Base-by-base conservation (phyloP, 768 basidiomycete genomes). In the Tubosaeta brunneosetosa region DNA sequence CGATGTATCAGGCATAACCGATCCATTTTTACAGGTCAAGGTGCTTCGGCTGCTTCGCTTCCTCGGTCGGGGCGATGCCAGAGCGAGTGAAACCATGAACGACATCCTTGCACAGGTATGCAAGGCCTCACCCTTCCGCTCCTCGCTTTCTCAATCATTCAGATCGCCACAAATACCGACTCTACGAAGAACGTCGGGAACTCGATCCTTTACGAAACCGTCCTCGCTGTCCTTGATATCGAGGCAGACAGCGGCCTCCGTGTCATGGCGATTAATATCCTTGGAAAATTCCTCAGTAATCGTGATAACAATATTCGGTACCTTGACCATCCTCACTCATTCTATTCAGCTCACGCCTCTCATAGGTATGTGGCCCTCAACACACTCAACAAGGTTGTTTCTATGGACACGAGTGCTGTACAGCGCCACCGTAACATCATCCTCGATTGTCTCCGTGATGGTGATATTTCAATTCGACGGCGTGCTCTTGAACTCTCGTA, bases 91-190 rank as follows among this genome's bases (percentile, higher is more conserved):
- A 64, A 81, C 84, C 9, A 98, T 99, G 95, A 98, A 98, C 66
- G 97, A 99, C 70, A 95, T 99, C 55, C 72, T 98, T 46, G 95
- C 95, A 8, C 95, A 97, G 78, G 91, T 88, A 60, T 51, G 74
- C 53, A 19, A 12, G 44, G 11, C 13, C 29, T 44, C 31, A 11
- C 10, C 2, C 17, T 34, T 26, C 7, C 26, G 17, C 9, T 37
- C 43, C 0, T 13, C 40, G 6, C 19, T 26, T 56, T 42, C 59
- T 57, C 42, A 52, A 43, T 12, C 46, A 14, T 37, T 17, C 63
- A 94, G 89, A 94, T 99, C 32, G 97, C 97, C n/a, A 98, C 97
- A 2, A 99, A 98, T 68, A 99, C 97, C 0, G 97, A 99, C 62
- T 88, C 89, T 5, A 84, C 89, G 6, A 99, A 99, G 73, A 99